Evolutionary conservation across 495 filamentous ascomycete genomes (phyloP), one percentile per base, ranked within the genome.

Genomic region (Lentithecium fluviatile): DNA sequence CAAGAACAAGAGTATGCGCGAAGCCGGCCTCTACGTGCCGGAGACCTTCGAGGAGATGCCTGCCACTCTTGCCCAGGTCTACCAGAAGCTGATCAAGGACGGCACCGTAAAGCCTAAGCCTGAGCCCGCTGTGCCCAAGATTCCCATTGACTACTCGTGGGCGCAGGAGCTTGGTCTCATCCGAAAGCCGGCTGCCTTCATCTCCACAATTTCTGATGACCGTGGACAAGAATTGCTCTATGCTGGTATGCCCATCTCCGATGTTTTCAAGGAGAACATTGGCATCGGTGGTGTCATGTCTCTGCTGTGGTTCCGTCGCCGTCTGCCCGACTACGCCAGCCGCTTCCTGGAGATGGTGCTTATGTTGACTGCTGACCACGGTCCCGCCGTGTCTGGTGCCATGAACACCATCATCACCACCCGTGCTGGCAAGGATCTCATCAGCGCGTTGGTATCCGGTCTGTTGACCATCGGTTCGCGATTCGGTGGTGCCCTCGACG

Each of bases 391-490:
- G 62, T 98, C 94, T 66, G 94, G 94, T 80, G 94, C 94, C 69
- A 98, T 98, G 94, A 98, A 98, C 86, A 98, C 94, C 64, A 98
- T 98, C 77, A 97, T 98, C 76, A 98, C 94, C 54, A 98, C 94
- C 46, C 88, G 94, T 85, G 94, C 94, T 56, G 94, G 94, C 72
- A 98, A 98, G 82, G 94, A 98, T 77, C 82, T 98, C 64, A 96
- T 98, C 81, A 90, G 85, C 69, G 88, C 94, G 38, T 82, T 98
- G 53, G 94, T 98, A 52, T 87, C 87, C 67, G 94, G 94, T 89
- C 90, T 98, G 45, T 82, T 98, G 75, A 98, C 94, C 61, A 97
- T 98, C 69, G 94, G 94, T 72, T 96, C 93, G 49, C 88, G 94
- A 52, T 98, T 98, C 78, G 94, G 94, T 83, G 94, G 94, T 85